phyloP scores from a whole-genome alignment of 305 asterid species.

The Fraxinus velutina region DNA sequence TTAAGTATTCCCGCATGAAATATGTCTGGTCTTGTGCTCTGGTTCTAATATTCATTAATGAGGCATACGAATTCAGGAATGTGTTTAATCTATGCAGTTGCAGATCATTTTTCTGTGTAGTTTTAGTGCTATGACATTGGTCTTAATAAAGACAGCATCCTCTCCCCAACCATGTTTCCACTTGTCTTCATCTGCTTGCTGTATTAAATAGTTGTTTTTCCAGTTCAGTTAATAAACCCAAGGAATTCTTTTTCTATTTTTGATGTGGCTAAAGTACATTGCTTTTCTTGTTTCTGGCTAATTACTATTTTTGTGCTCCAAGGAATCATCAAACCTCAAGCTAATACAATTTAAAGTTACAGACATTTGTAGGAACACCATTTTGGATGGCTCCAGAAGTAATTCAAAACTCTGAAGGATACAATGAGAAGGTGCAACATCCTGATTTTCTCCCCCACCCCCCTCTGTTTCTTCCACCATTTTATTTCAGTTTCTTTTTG shows the following conservation, averaged over 20 bases:
- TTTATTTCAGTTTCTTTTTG: conserved; percentile 12
- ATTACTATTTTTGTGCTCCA: conserved; percentile 22
- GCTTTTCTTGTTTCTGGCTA: conserved; percentile 21
- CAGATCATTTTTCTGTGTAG: neutral
- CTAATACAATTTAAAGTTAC: conserved; percentile 55
- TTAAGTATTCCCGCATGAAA: conserved; percentile 12
- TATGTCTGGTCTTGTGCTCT: conserved; percentile 9
- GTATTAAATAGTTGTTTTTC: neutral
- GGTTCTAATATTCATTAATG: neutral
- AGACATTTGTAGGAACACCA: conserved; percentile 99
- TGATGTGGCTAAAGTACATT: conserved; percentile 23
- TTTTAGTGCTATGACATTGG: neutral
- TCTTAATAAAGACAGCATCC: neutral
- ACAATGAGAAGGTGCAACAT: conserved; percentile 78
- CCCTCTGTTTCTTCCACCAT: conserved; percentile 6
- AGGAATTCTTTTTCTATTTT: conserved; percentile 3
- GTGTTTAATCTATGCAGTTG: conserved; percentile 1
- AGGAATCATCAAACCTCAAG: conserved; percentile 32
- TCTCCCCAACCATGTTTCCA: neutral
- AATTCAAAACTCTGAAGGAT: conserved; percentile 95
- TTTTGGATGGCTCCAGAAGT: conserved; percentile 99
- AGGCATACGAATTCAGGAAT: neutral
- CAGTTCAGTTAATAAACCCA: conserved; percentile 11
- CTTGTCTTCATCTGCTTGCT: conserved; percentile 12
- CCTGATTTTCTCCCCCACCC: neutral